Evolutionary conservation across 331 rosid genomes (phyloP).

Genomic region (Cucumis variabilis): DNA sequence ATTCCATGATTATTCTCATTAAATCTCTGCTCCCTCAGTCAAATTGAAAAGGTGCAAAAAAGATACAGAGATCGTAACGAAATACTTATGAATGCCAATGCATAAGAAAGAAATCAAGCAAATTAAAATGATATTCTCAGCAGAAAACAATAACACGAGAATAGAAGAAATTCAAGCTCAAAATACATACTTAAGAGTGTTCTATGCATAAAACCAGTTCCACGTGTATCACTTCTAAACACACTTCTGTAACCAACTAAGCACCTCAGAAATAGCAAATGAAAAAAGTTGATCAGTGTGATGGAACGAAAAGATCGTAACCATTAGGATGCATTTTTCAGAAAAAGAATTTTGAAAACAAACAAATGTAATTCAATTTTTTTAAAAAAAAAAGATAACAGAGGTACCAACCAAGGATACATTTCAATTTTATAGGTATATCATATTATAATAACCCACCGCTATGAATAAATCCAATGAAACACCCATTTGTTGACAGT

Average conservation of each 20-base stretch:
- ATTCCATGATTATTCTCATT: not conserved
- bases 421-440: not conserved
- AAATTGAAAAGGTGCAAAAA: not conserved
- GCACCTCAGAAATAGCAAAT: slow-evolving; percentile 69
- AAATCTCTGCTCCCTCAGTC: not conserved
- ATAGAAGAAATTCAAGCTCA: slow-evolving; percentile 17
- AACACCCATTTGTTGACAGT: slow-evolving; percentile 6
- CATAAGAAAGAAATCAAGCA: not conserved
- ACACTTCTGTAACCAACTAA: slow-evolving; percentile 93
- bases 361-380: slow-evolving; percentile 35
- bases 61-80: not conserved
- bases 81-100: too few species aligned
- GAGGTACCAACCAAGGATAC: not conserved
- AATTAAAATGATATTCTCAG: not conserved
- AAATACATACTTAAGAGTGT: slow-evolving; percentile 77
- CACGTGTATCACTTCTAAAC: slow-evolving; percentile 68
- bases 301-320: not conserved
- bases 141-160: not conserved
- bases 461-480: not conserved
- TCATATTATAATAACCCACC: slow-evolving; percentile 3
- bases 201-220: slow-evolving; percentile 99
- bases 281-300: not conserved
- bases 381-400: not conserved
- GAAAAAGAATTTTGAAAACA: slow-evolving; percentile 33
- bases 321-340: not conserved